These are phyloP conservation scores for Periconia macrospinosa DNA, from an alignment of 2,329 filamentous ascomycete genomes.

Conservation along the genomic window DNA sequence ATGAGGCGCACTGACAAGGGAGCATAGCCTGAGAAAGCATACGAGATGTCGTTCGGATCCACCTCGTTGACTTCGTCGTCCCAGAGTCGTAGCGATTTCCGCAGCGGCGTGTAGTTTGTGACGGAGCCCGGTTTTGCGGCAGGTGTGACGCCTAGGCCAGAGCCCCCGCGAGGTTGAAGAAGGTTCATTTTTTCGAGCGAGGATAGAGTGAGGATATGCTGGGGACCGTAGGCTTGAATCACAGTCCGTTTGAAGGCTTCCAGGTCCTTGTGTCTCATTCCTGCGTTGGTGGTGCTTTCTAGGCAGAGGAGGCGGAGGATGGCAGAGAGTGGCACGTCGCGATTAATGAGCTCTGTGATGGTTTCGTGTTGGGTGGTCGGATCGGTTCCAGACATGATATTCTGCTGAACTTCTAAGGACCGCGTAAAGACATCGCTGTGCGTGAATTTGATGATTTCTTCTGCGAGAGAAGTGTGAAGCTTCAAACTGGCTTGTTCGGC, in stretches of 20 bases:
- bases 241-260: conserved; percentile 88
- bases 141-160: conserved; percentile 50
- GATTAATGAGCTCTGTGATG: conserved; percentile 92
- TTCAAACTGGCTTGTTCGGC: conserved; percentile 92
- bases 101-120: conserved; percentile 89
- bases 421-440: conserved; percentile 86
- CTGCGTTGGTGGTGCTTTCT: conserved; percentile 86
- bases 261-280: conserved; percentile 83
- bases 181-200: conserved; percentile 88
- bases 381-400: conserved; percentile 86
- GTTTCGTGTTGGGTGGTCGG: conserved; percentile 85
- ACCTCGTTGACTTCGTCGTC: conserved; percentile 96
- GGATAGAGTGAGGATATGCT: conserved; percentile 87
- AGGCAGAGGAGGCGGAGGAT: conserved; percentile 85
- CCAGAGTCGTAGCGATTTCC: conserved; percentile 84
- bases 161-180: conserved; percentile 62
- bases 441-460: conserved; percentile 94
- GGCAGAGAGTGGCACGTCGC: conserved; percentile 77
- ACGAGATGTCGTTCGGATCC: conserved; percentile 92
- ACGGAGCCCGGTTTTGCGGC: conserved; percentile 39
- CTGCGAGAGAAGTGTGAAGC: conserved; percentile 85
- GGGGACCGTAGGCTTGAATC: conserved; percentile 90
- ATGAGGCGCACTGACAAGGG: conserved; percentile 88
- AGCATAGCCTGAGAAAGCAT: conserved; percentile 96
- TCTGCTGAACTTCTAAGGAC: conserved; percentile 91